A percentile compares a stretch with the other conserved stretches of the same genome.
These are phyloP conservation scores for Aspergillus biplanus DNA, from an alignment of 495 filamentous ascomycete species.

Conservation along the genomic window DNA sequence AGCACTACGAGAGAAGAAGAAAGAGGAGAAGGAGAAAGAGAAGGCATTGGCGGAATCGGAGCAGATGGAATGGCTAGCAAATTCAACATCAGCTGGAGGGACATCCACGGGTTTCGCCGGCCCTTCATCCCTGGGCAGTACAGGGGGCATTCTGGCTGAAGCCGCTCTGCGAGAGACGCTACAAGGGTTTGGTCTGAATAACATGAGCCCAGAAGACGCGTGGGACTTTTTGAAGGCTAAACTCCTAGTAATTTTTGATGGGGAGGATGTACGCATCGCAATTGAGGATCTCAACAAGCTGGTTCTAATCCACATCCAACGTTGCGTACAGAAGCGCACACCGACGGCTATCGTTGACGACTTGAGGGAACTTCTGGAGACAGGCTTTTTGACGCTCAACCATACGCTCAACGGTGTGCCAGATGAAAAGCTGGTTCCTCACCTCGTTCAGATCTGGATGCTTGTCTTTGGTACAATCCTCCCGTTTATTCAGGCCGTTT, in stretches of 20 bases:
- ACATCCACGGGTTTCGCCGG: conserved; percentile 38
- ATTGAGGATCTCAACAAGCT: conserved; percentile 95
- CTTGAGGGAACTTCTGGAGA: conserved; percentile 74
- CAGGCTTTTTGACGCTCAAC: conserved; percentile 85
- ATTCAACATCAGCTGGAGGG: conserved; percentile 30
- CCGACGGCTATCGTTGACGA: conserved; percentile 77
- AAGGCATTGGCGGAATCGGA: conserved; percentile 57
- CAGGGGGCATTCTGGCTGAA: conserved; percentile 38
- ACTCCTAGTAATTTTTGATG: conserved; percentile 89
- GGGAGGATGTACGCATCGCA: conserved; percentile 83
- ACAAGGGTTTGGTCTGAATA: conserved; percentile 71
- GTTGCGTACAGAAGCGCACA: conserved; percentile 68
- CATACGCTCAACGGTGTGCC: conserved; percentile 73
- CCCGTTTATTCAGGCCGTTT: conserved; percentile 95
- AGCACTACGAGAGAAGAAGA: conserved; percentile 86
- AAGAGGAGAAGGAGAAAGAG: conserved; percentile 87
- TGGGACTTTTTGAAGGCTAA: conserved; percentile 95
- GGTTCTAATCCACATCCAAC: conserved; percentile 78
- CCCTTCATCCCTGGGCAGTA: conserved; percentile 42
- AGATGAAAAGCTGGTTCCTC: conserved; percentile 82
- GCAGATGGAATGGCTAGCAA: conserved; percentile 49
- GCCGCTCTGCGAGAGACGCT: conserved; percentile 50
- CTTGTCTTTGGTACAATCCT: conserved; percentile 86
- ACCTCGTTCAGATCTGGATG: conserved; percentile 92
- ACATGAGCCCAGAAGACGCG: conserved; percentile 86